phyloP scores from a whole-genome alignment of 2,329 filamentous ascomycete genomes.

The Teratosphaeria viscida region DNA sequence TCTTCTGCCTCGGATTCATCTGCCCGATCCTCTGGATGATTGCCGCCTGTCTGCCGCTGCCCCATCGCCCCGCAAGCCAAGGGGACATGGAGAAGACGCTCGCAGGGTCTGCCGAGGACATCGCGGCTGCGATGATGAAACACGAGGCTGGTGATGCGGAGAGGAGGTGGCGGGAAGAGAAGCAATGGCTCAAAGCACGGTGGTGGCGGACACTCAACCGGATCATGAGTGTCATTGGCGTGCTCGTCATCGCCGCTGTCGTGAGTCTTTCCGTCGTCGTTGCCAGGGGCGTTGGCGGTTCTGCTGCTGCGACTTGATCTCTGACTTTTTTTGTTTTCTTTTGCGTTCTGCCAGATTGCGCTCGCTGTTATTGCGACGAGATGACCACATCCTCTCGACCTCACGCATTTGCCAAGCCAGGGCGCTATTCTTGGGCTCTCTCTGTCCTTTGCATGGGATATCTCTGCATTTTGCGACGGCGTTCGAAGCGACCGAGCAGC shows the following conservation, averaged over 20 bases:
- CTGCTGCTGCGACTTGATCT: neutral
- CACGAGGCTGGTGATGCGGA: constrained; percentile 21
- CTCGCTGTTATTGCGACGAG: constrained; percentile 24
- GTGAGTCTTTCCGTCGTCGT: constrained; percentile 15
- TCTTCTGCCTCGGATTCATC: constrained; percentile 27
- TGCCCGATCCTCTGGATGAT: constrained; percentile 27
- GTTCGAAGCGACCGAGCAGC: neutral
- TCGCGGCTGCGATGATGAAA: constrained; percentile 18
- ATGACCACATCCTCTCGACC: constrained; percentile 4
- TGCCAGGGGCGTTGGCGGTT: neutral
- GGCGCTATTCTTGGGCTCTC: neutral
- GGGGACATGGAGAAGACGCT: constrained; percentile 15
- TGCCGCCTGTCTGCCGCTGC: constrained; percentile 25
- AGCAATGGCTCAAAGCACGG: constrained; percentile 22
- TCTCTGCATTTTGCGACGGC: neutral
- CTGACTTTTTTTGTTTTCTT: neutral
- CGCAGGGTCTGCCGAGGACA: constrained; percentile 17
- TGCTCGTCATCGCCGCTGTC: constrained; percentile 25
- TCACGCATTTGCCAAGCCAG: neutral
- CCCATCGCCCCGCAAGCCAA: constrained; percentile 13
- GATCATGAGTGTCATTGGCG: constrained; percentile 28
- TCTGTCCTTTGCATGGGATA: neutral
- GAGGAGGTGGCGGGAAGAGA: constrained; percentile 23
- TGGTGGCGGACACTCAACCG: constrained; percentile 30
- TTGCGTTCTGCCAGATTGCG: constrained; percentile 16